Base-by-base conservation (phyloP, 371 early-diverging fungal species). In the Zychaea mexicana region DNA sequence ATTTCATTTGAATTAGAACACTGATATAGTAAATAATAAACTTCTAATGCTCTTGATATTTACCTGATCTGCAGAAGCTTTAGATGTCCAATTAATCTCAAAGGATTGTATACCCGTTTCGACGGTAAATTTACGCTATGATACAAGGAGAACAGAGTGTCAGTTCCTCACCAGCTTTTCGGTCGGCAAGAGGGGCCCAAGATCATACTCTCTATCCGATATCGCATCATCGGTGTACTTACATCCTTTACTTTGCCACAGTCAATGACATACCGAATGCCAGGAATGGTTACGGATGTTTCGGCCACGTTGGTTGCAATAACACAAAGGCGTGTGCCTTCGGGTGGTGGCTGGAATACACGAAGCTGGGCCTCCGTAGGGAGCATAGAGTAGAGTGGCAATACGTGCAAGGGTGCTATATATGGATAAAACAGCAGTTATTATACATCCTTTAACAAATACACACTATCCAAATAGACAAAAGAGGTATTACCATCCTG, bases 271-370 rank as follows among this genome's bases (percentile, higher is more conserved):
- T 97, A 98, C n/a, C 88, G 87, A 61, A 99, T 90, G 28, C 92
- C 91, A 17, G 97, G 97, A 52, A 99, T 99, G 2, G 99, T 99
- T 21, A 99, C 87, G 17, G 96, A 96, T 0, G 99, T 99, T 80
- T 99, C 99, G 5, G 99, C 99, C 10, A 99, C 97, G 72, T 99
- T 99, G 27, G 99, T 99, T 8, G 98, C 96, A 31, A 99, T 85
- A 10, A 99, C 96, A 69, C 94, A 93, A 30, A 98, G 81, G 17
- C 99, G 88, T n/a, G 90, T 84, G 38, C 96, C 96, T 24, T 88
- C 85, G 5, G 97, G 97, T 30, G 93, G 91, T 10, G 88, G 82
- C 57, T 93, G 85, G 78, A 98, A 98, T 1, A 98, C 94, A 39
- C 88, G 85, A 71, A 95, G 76, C 74, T 98, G 97, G 30, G 92